phyloP scores from a whole-genome alignment of 805 yeast species.

The Candida boleticola region DNA sequence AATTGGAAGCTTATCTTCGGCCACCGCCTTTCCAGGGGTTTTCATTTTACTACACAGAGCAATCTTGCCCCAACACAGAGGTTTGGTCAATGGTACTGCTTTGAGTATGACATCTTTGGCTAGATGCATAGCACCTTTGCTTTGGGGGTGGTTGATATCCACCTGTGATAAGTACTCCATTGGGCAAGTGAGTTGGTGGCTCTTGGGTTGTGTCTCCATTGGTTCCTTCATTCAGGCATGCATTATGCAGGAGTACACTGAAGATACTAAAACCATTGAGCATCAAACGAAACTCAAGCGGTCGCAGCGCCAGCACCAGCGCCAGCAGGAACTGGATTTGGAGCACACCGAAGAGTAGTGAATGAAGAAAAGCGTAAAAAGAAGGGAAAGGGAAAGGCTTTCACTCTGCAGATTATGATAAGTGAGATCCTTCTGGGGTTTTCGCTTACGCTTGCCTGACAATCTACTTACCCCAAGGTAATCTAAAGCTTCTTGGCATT shows the following conservation, averaged over 20 bases:
- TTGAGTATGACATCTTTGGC: slow-evolving; percentile 54
- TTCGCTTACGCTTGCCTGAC: too few relatives aligned
- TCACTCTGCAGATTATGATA: too few relatives aligned
- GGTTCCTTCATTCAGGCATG: slow-evolving; percentile 19
- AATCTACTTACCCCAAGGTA: too few relatives aligned
- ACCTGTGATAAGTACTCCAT: slow-evolving; percentile 21
- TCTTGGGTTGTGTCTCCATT: slow-evolving; percentile 23
- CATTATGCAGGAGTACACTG: slow-evolving; percentile 24
- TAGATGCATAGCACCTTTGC: slow-evolving; percentile 54
- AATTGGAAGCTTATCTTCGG: slow-evolving; percentile 33
- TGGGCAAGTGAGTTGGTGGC: slow-evolving; percentile 32
- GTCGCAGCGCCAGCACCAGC: too few relatives aligned
- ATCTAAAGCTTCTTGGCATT: too few relatives aligned
- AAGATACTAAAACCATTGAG: slow-evolving; percentile 16
- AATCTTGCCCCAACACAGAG: slow-evolving; percentile 52
- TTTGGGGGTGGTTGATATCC: slow-evolving; percentile 49
- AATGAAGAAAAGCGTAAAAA: too few relatives aligned
- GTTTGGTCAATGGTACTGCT: slow-evolving; percentile 57
- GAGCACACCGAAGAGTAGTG: too few relatives aligned
- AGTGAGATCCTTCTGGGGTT: too few relatives aligned
- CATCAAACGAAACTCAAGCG: too few relatives aligned
- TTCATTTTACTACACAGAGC: slow-evolving; percentile 54
- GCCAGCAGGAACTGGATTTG: too few relatives aligned
- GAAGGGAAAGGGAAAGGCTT: too few relatives aligned
- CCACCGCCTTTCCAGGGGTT: slow-evolving; percentile 53